Conservation (phyloP, 2,329 filamentous ascomycete genomes). For the Metarhizium sp. region DNA sequence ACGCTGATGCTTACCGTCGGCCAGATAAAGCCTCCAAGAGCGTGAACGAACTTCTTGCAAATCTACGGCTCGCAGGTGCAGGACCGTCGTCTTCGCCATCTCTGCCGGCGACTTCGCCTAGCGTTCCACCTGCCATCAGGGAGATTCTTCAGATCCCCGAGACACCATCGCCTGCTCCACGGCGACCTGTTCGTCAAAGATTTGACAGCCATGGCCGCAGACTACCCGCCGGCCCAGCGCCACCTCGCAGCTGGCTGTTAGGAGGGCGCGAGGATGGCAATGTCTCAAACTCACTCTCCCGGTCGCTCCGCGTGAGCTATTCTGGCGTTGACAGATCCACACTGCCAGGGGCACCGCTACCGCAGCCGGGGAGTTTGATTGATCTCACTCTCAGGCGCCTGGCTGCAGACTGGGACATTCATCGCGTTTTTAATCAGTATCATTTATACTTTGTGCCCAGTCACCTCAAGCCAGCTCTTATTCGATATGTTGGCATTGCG, state of each 20-base stretch:
- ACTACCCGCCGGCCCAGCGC: slow-evolving; percentile 47
- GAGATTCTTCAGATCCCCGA: slow-evolving; percentile 51
- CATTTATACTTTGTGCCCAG: slow-evolving; percentile 47
- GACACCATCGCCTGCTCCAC: slow-evolving; percentile 40
- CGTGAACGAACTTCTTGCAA: slow-evolving; percentile 53
- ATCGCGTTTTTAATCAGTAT: slow-evolving; percentile 46
- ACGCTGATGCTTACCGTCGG: neutral
- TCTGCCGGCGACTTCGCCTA: slow-evolving; percentile 31
- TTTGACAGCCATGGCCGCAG: slow-evolving; percentile 39
- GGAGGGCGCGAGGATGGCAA: slow-evolving; percentile 14
- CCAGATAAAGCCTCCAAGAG: slow-evolving; percentile 21
- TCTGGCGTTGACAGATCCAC: slow-evolving; percentile 13
- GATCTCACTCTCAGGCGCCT: slow-evolving; percentile 41
- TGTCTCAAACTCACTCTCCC: slow-evolving; percentile 7
- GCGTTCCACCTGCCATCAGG: slow-evolving; percentile 49
- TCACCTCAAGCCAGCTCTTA: slow-evolving; percentile 39
- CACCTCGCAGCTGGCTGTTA: slow-evolving; percentile 46
- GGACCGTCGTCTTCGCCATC: slow-evolving; percentile 17
- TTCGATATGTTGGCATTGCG: slow-evolving; percentile 39
- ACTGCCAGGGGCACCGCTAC: slow-evolving; percentile 37
- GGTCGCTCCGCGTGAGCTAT: slow-evolving; percentile 13
- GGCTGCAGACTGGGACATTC: slow-evolving; percentile 44
- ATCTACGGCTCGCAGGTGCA: slow-evolving; percentile 38
- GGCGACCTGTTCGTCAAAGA: slow-evolving; percentile 30
- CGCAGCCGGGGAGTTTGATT: slow-evolving; percentile 37